Evolutionary conservation across 2,329 filamentous ascomycete species (phyloP), one percentile per base, ranked within the genome.

Genomic region (Parastagonospora nodorum): DNA sequence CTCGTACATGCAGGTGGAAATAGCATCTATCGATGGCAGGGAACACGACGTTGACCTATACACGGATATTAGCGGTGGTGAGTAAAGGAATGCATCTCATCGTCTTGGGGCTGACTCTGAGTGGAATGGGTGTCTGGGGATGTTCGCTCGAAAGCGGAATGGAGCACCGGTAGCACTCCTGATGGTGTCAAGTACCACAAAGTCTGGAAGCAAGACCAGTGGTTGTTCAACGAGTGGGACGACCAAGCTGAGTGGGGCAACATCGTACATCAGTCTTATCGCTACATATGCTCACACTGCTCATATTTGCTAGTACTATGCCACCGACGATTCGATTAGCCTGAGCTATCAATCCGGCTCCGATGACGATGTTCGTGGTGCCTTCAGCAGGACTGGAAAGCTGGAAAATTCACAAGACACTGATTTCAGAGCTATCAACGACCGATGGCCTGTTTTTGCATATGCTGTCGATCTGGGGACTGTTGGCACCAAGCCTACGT

Each of bases 111-210:
- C 55, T 68, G 28, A 68, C 11, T 37, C 15, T 30, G 45, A 36
- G 33, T 50, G 90, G 88, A 92, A 79, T 91, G 87, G 84, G 82
- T 84, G 2, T 87, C 87, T 11, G 86, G 87, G 16, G 82, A 91
- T 63, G 72, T 75, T 6, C 72, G 59, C 24, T 75, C 82, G 4
- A 66, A 80, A 32, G 82, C 86, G 35, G 71, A 86, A 59, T 92
- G 88, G 88, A 80, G 85, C 40, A 82, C 82, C 53, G 80, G 68
- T 10, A 68, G 58, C 5, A 60, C 61, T 28, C 29, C 44, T 8
- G 61, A 64, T 42, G 57, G 58, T 35, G 45, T 90, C 32, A 78
- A 80, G 5, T 90, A 87, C 63, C 88, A 90, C 74, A 81, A 81
- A 45, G 69, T 79, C 11, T 77, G 74, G 60, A 77, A 77, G 45